A percentile compares a stretch with the other conserved stretches of the same genome.
These are phyloP conservation scores for Amborella trichopoda DNA, from an alignment of 164 flowering plant species.

Conservation along the genomic window DNA sequence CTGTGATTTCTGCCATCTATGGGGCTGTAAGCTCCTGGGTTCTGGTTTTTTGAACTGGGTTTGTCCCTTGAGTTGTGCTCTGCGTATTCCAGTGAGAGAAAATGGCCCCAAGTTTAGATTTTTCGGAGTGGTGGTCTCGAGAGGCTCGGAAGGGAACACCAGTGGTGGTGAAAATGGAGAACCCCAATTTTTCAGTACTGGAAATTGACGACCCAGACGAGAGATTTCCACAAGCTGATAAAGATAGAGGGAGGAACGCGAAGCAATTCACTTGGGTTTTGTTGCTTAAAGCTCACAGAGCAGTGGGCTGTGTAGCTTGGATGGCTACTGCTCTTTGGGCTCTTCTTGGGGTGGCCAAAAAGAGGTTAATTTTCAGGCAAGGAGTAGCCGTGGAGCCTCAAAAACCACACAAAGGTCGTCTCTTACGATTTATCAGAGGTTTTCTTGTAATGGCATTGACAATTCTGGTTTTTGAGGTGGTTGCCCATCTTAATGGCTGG, in stretches of 20 bases:
- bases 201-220: slow-evolving; percentile 60
- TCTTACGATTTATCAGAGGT: slow-evolving; percentile 34
- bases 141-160: slow-evolving; percentile 45
- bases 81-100: slow-evolving; percentile 10
- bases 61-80: no score
- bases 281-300: slow-evolving; percentile 64
- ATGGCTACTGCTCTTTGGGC: slow-evolving; percentile 48
- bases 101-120: slow-evolving; percentile 56
- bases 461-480: slow-evolving; percentile 44
- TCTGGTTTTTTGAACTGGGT: no score
- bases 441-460: slow-evolving; percentile 37
- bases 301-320: slow-evolving; percentile 66
- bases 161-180: slow-evolving; percentile 79
- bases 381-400: slow-evolving; percentile 43
- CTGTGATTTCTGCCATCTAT: no score
- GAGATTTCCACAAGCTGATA: slow-evolving; percentile 49
- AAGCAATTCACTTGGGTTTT: slow-evolving; percentile 78
- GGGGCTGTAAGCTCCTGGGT: no score
- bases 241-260: slow-evolving; percentile 66
- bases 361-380: slow-evolving; percentile 40
- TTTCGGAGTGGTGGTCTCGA: slow-evolving; percentile 41
- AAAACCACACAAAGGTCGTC: slow-evolving; percentile 32
- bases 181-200: slow-evolving; percentile 59
- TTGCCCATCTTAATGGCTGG: slow-evolving; percentile 72
- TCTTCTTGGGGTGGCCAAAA: slow-evolving; percentile 49